A percentile compares a stretch with the other conserved stretches of the same genome.
Conservation (phyloP, 2,329 filamentous ascomycete species). For the Venturia pyrina region DNA sequence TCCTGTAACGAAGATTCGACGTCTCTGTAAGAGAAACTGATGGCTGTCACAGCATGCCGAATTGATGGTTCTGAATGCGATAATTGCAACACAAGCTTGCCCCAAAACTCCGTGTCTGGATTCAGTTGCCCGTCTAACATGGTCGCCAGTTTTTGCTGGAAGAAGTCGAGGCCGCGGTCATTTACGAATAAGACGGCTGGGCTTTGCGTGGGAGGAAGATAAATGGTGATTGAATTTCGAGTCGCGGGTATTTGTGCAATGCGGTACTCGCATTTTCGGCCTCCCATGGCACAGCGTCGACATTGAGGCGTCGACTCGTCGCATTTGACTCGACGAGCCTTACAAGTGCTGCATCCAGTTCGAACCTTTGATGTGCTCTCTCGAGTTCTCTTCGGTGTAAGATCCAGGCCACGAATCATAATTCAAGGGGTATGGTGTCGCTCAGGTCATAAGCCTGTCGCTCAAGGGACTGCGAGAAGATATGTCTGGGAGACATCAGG, state of each 20-base stretch:
- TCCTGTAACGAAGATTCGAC: too few species aligned
- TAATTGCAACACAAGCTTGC: not conserved
- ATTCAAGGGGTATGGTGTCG: not conserved
- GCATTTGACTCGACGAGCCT: slow-evolving; percentile 12
- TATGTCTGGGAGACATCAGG: not conserved
- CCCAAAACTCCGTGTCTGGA: slow-evolving; percentile 1
- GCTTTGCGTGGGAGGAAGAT: not conserved
- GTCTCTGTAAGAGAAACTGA: too few species aligned
- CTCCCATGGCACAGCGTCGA: slow-evolving; percentile 1
- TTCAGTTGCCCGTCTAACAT: not conserved
- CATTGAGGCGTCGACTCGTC: slow-evolving; percentile 10
- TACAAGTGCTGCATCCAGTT: slow-evolving; percentile 12
- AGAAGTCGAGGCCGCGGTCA: slow-evolving; percentile 2
- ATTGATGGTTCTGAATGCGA: too few species aligned
- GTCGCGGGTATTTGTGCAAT: not conserved
- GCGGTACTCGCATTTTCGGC: slow-evolving; percentile 10
- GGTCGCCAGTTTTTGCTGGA: not conserved
- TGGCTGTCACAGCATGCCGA: too few species aligned
- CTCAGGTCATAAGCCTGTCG: not conserved
- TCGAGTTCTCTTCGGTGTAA: slow-evolving; percentile 2
- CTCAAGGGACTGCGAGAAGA: not conserved
- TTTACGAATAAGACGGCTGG: not conserved
- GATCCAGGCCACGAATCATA: not conserved
- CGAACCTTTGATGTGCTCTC: slow-evolving; percentile 4
- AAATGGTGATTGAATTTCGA: not conserved